Evolutionary conservation across 2,329 filamentous ascomycete genomes (phyloP).

Genomic region (Biscogniauxia mediterranea): DNA sequence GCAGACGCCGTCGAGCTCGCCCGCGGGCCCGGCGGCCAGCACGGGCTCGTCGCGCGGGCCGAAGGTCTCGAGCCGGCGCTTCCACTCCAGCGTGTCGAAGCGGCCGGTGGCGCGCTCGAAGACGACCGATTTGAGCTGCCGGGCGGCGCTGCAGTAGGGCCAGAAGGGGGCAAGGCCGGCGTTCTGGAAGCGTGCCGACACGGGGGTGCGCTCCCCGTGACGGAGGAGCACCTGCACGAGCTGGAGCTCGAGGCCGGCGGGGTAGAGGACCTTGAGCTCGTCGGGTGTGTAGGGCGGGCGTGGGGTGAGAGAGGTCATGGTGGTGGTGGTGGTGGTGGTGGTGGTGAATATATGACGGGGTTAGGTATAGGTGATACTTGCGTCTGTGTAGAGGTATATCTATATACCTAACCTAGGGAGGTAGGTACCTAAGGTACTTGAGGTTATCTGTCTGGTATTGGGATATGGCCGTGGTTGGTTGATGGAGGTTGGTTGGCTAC

Average conservation of each 20-base stretch:
- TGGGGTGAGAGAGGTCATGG: constrained; percentile 77
- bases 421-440: too few species aligned
- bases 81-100: constrained; percentile 55
- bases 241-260: constrained; percentile 74
- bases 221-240: constrained; percentile 85
- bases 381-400: neutral
- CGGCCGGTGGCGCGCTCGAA: constrained; percentile 40
- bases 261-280: constrained; percentile 81
- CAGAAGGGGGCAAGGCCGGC: constrained; percentile 67
- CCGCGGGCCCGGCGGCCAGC: constrained; percentile 64
- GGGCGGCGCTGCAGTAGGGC: constrained; percentile 84
- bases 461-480: too few species aligned
- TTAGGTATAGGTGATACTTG: too few species aligned
- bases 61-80: constrained; percentile 81
- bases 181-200: constrained; percentile 85
- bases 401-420: too few species aligned
- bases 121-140: constrained; percentile 60
- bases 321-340: too few species aligned
- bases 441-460: neutral
- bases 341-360: too few species aligned
- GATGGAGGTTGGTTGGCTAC: too few species aligned
- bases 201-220: constrained; percentile 79
- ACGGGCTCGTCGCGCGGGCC: constrained; percentile 67
- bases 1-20: constrained; percentile 78
- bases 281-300: constrained; percentile 74